Percentiles rank a stretch among this genome's conserved stretches.
Conservation (phyloP, 1,139 yeast species). For the Hansenula lynferdii region DNA sequence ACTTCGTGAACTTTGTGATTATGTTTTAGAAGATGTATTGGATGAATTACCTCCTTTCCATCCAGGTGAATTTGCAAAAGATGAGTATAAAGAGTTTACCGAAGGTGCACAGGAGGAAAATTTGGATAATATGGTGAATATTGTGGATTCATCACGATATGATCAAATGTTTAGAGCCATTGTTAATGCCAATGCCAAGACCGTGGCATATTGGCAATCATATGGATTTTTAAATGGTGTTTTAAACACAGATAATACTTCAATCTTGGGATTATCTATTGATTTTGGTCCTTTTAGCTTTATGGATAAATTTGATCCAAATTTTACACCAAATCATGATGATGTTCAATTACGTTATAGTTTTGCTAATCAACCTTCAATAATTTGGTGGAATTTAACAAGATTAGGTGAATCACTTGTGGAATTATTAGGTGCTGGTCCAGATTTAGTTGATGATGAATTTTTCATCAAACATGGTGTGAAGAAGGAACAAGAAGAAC, state of each 20-base stretch:
- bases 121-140: conserved; percentile 10
- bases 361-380: conserved; percentile 75
- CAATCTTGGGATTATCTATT: conserved; percentile 77
- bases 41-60: conserved; percentile 35
- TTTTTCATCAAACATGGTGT: conserved; percentile 27
- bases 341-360: conserved; percentile 71
- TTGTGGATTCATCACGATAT: conserved; percentile 52
- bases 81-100: conserved; percentile 13
- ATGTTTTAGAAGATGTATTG: conserved; percentile 64
- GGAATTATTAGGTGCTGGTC: conserved; percentile 72
- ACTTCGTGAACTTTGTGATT: conserved; percentile 60
- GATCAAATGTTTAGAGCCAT: conserved; percentile 70
- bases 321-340: conserved; percentile 86
- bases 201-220: conserved; percentile 84
- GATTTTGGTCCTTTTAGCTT: conserved; percentile 96
- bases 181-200: conserved; percentile 64
- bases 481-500: conserved; percentile 44
- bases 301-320: conserved; percentile 77
- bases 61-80: conserved; percentile 22
- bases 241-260: conserved; percentile 89
- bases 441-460: conserved; percentile 39
- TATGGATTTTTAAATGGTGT: conserved; percentile 95
- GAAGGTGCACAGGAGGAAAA: conserved; percentile 7
- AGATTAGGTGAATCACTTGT: conserved; percentile 83
- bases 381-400: conserved; percentile 92